Base-by-base conservation (phyloP, 805 yeast species). In the Schizosaccharomyces cryophilus region DNA sequence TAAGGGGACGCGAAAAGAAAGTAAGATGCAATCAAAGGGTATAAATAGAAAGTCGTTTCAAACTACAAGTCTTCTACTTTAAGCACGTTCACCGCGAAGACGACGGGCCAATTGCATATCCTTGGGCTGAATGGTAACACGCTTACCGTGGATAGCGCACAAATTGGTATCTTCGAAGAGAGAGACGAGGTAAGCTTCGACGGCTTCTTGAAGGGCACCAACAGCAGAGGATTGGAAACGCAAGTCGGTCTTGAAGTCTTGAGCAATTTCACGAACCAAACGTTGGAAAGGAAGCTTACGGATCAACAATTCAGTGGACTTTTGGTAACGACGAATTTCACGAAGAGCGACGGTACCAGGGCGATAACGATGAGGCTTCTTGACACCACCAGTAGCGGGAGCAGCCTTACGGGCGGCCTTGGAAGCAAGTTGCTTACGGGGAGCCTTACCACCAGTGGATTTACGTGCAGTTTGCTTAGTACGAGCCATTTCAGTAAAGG, bases 331-430 rank as follows among this genome's bases (percentile, higher is more conserved):
- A 80, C 93, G 83, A 73, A 85, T 85, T 77, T 85, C 93, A 81
- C 90, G 83, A 73, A 85, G 83, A 70, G 94, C 94, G 72, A 84
- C 90, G 71, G 90, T 84, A 83, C 94, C 94, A 72, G 94, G 94
- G 86, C 85, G 85, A 78, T 85, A 85, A 82, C 94, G 82, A 81
- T 85, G 93, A 65, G 90, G 90, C 79, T 85, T 84, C 83, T 84
- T 84, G 72, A 85, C 90, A 78, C 90, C 93, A 71, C 90, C 90
- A 62, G 72, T 75, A 63, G 84, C 75, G 74, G 89, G 88, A 63
- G 89, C 90, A 58, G 90, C 83, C 76, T 85, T 85, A 78, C 93
- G 81, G 68, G 94, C 93, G 66, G 89, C 90, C 80, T 85, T 85
- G 65, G 93, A 84, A 66, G 93, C 90, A 70, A 85, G 80, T 74